phyloP scores from a whole-genome alignment of 1,139 yeast genomes.

The Magnusiomyces magnusii region DNA sequence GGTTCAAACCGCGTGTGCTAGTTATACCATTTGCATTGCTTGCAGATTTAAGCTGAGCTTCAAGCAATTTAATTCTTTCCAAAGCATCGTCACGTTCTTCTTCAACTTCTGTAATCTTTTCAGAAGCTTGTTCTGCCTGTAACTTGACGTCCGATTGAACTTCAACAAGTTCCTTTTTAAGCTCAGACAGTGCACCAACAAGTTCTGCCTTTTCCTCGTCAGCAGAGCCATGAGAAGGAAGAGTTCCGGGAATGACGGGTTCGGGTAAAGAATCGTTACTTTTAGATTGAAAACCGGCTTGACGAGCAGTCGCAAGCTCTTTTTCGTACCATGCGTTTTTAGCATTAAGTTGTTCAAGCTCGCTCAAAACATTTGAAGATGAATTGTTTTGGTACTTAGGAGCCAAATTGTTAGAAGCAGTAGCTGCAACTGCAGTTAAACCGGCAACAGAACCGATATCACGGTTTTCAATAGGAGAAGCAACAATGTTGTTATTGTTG shows the following conservation, averaged over 20 bases:
- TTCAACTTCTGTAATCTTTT: constrained; percentile 25
- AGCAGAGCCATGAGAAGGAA: neutral
- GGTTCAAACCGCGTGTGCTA: neutral
- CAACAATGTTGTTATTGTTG: neutral
- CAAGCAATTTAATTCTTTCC: constrained; percentile 8
- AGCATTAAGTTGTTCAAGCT: constrained; percentile 27
- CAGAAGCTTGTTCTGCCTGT: constrained; percentile 33
- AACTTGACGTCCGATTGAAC: constrained; percentile 28
- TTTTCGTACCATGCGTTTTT: constrained; percentile 32
- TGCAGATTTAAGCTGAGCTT: neutral
- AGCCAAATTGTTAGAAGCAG: neutral
- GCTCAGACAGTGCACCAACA: constrained; percentile 28
- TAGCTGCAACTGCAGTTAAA: neutral
- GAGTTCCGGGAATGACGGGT: neutral
- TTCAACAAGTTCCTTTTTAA: constrained; percentile 31
- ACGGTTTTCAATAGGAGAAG: neutral
- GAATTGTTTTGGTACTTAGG: too few species aligned
- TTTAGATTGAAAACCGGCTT: constrained; percentile 5
- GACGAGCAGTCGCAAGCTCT: constrained; percentile 28
- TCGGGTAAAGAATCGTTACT: neutral
- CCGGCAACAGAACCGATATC: neutral
- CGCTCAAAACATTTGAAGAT: neutral
- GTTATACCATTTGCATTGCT: neutral
- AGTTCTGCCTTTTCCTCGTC: constrained; percentile 12
- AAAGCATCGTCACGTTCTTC: constrained; percentile 23